These are phyloP conservation scores for Oryza coarctata DNA, from an alignment of 176 grass and related monocot species.

Conservation along the genomic window DNA sequence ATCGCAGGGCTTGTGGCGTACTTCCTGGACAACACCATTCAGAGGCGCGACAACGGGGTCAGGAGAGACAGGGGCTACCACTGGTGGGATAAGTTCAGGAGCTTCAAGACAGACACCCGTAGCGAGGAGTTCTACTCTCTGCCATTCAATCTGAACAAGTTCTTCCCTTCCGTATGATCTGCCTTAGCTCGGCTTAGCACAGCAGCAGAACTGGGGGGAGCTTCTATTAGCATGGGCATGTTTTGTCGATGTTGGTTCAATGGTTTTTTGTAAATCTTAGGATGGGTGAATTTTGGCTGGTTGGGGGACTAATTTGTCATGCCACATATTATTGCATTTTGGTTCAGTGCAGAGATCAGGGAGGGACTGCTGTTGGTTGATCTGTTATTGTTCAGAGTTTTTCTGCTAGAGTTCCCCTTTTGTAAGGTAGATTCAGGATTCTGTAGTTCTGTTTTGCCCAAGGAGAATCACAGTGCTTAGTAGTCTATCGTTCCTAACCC, in stretches of 20 bases:
- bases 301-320: background rate
- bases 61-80: slow-evolving; percentile 59
- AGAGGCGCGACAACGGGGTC: slow-evolving; percentile 21
- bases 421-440: background rate
- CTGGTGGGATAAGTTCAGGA: slow-evolving; percentile 58
- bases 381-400: background rate
- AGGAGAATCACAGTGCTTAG: background rate
- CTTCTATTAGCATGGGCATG: background rate
- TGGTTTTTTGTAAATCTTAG: background rate
- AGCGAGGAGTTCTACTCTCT: slow-evolving; percentile 65
- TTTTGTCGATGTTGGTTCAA: background rate
- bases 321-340: background rate
- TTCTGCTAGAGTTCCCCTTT: background rate
- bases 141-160: slow-evolving; percentile 61
- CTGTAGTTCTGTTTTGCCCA: background rate
- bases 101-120: slow-evolving; percentile 46
- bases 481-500: background rate
- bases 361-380: background rate
- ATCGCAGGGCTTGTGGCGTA: slow-evolving; percentile 49
- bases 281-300: slow-evolving; percentile 1
- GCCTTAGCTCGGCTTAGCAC: background rate
- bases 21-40: slow-evolving; percentile 62
- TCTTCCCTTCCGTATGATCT: slow-evolving; percentile 50
- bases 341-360: background rate
- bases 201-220: background rate